phyloP scores from a whole-genome alignment of 176 grass and related monocot genomes.

The Zea luxurians region DNA sequence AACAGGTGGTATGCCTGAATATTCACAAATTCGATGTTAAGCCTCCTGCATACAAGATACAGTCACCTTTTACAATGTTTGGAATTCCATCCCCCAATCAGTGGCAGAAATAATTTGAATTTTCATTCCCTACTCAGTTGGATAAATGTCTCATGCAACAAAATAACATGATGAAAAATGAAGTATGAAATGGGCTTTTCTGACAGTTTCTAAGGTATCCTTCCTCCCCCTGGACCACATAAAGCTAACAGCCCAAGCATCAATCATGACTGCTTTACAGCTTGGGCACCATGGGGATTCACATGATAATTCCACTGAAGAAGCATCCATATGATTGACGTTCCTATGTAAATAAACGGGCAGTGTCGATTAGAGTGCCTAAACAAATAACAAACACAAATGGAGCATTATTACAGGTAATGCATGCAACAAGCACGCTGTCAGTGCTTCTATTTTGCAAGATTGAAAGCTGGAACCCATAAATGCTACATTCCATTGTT shows the following conservation, averaged over 20 bases:
- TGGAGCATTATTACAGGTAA: neutral
- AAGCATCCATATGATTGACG: constrained; percentile 78
- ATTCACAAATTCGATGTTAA: no score
- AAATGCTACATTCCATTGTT: neutral
- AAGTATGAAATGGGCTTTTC: neutral
- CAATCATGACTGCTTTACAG: constrained; percentile 44
- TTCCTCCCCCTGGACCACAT: neutral
- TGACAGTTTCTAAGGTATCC: constrained; percentile 5
- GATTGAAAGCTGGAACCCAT: neutral
- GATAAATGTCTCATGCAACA: neutral
- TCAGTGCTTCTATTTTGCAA: neutral
- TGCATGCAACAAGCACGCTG: neutral
- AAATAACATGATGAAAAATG: neutral
- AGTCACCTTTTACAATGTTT: no score
- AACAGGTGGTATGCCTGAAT: neutral
- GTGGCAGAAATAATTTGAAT: neutral
- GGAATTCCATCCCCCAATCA: no score
- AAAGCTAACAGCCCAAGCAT: neutral
- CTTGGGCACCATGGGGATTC: constrained; percentile 22
- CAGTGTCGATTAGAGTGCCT: neutral
- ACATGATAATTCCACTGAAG: constrained; percentile 68
- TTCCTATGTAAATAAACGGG: constrained; percentile 43
- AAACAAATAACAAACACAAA: neutral
- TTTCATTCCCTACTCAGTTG: neutral
- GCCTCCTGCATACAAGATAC: no score